phyloP scores from a whole-genome alignment of 805 yeast genomes.

The Teunomyces lycoperdinae region DNA sequence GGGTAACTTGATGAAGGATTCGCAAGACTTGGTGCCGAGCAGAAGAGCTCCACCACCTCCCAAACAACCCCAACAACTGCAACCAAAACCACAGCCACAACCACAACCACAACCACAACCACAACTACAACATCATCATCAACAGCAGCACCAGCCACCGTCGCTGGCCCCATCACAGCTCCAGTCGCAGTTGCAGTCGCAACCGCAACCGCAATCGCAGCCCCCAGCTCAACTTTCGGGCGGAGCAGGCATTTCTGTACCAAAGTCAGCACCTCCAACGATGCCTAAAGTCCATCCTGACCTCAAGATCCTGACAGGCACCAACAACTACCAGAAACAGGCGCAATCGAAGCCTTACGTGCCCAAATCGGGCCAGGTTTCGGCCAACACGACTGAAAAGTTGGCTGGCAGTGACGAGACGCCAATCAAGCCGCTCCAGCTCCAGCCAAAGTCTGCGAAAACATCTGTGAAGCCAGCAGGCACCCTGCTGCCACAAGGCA shows the following conservation, averaged over 20 bases:
- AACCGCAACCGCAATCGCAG: constrained; percentile 33
- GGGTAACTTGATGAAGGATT: constrained; percentile 26
- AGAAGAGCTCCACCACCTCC: constrained; percentile 5
- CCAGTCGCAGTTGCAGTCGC: constrained; percentile 15
- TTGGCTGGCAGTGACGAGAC: constrained; percentile 9
- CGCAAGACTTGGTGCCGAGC: constrained; percentile 6
- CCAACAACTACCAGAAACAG: neutral
- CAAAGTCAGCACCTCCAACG: constrained; percentile 9
- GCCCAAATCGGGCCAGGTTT: constrained; percentile 11
- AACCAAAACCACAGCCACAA: constrained; percentile 14
- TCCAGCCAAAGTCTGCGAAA: constrained; percentile 8
- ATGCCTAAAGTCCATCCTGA: constrained; percentile 5
- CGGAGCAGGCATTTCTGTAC: neutral
- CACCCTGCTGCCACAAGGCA: constrained; percentile 6
- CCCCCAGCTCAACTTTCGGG: constrained; percentile 28
- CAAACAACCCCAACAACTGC: neutral
- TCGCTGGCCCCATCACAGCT: constrained; percentile 13
- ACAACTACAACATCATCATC: constrained; percentile 25
- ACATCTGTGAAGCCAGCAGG: neutral
- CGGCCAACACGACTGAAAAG: constrained; percentile 1
- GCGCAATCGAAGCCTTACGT: constrained; percentile 5
- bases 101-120: constrained; percentile 7
- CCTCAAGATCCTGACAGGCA: constrained; percentile 7
- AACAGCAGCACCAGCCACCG: constrained; percentile 24
- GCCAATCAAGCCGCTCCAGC: constrained; percentile 28